Evolutionary conservation across 78 protist genomes (phyloP), one percentile per base, ranked within the genome.

Genomic region (Dictyostelium citrinum): DNA sequence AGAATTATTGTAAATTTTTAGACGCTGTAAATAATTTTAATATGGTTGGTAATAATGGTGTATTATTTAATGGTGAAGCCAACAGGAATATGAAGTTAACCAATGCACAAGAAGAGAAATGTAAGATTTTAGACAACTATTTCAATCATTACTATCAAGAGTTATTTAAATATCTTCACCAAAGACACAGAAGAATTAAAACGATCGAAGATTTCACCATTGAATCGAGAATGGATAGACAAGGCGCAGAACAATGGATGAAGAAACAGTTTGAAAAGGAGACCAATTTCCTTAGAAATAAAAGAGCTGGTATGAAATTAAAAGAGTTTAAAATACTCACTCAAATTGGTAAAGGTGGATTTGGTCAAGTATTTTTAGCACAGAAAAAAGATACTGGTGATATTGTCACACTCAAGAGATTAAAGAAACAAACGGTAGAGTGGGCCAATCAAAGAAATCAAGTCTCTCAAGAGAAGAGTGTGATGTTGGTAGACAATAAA

Each of bases 271-370:
- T 35, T 41, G 81, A 70, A 45, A 49, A 37, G 22, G 95, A 91
- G 43, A 22, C 91, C 0, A 91, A 82, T 39, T 84, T 70, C 29
- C 81, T 91, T 1, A 67, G 95, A 4, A 91, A 82, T 27, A 91
- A 91, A 55, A 31, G 95, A 64, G 95, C 95, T 1, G 91, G 91
- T 70, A 83, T 84, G 95, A 67, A 78, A 33, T 84, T 81, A 20
- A 64, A 88, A 14, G 97, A 97, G 37, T 97, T 97, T 51, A 92
- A 95, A 9, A 70, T 93, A 16, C 31, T 97, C 27, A 85, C 82
- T 3, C 82, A 90, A 43, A 97, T 97, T 51, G 98, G 98, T 7
- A 55, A 95, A n/a, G 98, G 98, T 35, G 98, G 97, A 3, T 97
- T 97, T 58, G 98, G 98, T 17, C 93, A 93, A 45, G 96, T 93